These are phyloP conservation scores for Aspergillus nanangensis DNA, from an alignment of 495 filamentous ascomycete genomes.

Conservation along the genomic window DNA sequence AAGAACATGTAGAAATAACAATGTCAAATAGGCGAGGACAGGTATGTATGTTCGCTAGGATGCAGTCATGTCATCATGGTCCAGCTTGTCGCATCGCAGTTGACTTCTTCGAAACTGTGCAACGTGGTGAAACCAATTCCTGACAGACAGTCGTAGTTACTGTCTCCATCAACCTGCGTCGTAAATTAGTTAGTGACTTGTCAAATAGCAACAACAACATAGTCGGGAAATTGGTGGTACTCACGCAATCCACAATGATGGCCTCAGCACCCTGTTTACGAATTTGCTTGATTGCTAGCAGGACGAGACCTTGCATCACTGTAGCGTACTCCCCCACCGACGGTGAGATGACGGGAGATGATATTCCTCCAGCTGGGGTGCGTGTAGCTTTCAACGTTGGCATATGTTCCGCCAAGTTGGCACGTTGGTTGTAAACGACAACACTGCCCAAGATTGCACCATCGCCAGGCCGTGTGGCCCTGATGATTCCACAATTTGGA, in stretches of 20 bases:
- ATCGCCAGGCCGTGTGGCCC: constrained; percentile 67
- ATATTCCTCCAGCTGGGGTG: constrained; percentile 62
- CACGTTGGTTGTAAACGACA: constrained; percentile 70
- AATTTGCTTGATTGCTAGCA: constrained; percentile 78
- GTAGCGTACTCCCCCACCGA: constrained; percentile 64
- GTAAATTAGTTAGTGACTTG: constrained; percentile 9
- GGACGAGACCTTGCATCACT: constrained; percentile 73
- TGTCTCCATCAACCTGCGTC: constrained; percentile 63
- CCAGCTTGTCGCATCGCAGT: constrained; percentile 68
- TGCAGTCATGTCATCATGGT: constrained; percentile 52
- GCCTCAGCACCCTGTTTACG: constrained; percentile 68
- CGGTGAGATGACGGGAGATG: constrained; percentile 72
- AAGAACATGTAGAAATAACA: constrained; percentile 1
- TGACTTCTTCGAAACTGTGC: constrained; percentile 76
- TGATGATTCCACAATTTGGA: constrained; percentile 72
- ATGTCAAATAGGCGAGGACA: constrained; percentile 6
- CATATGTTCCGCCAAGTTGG: constrained; percentile 62
- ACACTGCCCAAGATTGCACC: constrained; percentile 73
- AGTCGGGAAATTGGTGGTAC: constrained; percentile 17
- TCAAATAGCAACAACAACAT: constrained; percentile 1
- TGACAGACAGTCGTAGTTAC: constrained; percentile 63
- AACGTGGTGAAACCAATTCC: constrained; percentile 74
- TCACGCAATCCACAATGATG: constrained; percentile 72
- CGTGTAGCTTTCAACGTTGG: constrained; percentile 54
- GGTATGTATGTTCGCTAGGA: constrained; percentile 12